phyloP scores from a whole-genome alignment of 306 rosid species.

The Ammopiptanthus mongolicus region DNA sequence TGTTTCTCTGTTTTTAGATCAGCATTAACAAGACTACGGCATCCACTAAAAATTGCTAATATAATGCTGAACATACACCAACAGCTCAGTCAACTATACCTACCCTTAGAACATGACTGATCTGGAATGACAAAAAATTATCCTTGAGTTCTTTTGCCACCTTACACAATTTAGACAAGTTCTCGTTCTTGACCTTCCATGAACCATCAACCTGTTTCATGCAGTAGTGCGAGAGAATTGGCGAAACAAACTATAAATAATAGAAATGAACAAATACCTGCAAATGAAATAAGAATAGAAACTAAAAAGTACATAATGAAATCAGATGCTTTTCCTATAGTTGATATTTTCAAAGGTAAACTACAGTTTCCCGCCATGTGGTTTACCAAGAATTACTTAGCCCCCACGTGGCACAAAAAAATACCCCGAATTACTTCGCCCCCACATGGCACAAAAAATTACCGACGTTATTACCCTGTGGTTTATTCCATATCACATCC shows the following conservation, averaged over 20 bases:
- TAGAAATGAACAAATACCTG: slow-evolving; percentile 2
- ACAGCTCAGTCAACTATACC: slow-evolving; percentile 29
- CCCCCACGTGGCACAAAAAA: too few species aligned
- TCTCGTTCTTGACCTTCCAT: slow-evolving; percentile 73
- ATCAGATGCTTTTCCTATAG: neutral
- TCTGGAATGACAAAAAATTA: slow-evolving; percentile 64
- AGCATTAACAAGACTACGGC: neutral
- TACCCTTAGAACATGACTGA: slow-evolving; percentile 86
- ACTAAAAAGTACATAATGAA: neutral
- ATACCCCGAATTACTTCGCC: neutral
- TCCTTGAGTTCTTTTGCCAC: slow-evolving; percentile 72
- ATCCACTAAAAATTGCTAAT: slow-evolving; percentile 1
- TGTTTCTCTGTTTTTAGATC: neutral
- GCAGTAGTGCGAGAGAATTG: slow-evolving; percentile 20
- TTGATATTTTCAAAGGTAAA: neutral
- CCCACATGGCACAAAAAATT: neutral
- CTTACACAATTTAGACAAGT: slow-evolving; percentile 48
- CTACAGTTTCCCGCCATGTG: neutral
- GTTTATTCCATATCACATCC: neutral
- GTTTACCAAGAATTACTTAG: neutral
- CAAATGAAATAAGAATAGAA: slow-evolving; percentile 2
- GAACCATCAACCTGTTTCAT: slow-evolving; percentile 73
- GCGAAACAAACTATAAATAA: slow-evolving; percentile 4
- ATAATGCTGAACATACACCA: neutral
- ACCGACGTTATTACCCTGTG: neutral